Base-by-base conservation (phyloP, 441 rosid genomes). In the Kokia cookei region DNA sequence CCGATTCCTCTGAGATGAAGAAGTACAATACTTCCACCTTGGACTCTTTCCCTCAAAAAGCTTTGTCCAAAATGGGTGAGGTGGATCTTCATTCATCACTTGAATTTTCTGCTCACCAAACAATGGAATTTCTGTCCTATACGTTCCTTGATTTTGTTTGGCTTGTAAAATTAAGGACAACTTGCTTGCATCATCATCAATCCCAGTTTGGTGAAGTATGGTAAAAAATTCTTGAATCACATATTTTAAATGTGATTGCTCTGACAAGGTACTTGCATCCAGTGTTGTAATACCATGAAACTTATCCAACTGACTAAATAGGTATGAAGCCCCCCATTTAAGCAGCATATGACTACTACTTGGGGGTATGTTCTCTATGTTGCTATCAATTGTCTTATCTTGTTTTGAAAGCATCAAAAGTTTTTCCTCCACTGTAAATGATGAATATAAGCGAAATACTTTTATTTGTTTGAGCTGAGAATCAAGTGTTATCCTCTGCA, bases 341-440 rank as follows among this genome's bases (percentile, higher is more conserved):
- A 96, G 93, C 77, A 96, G 85, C 79, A 71, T 76, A 60, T 93
- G 96, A 67, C 81, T 79, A 55, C 77, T 77, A 74, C 65, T 50
- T 17, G 82, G 84, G 78, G 62, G 82, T 75, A 83, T 75, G 78
- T 75, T 86, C 82, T 84, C 92, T 5, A 76, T 24, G 68, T 72
- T 76, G 79, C 84, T 79, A 61, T 86, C 91, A 64, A 83, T 80
- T 68, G 74, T 70, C 76, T 83, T 88, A 71, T 81, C 85, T 75
- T 86, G 84, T 85, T 86, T 89, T 67, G 96, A 92, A 77, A 90
- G 84, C 79, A 91, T 82, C 81, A 96, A 81, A 67, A 77, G 78
- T 77, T 85, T 91, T 83, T 96, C 98, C 84, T 96, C 99, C 73
- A 90, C 87, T 0, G 99, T 93, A 73, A 69, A 90, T 50, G 83